phyloP scores from a whole-genome alignment of 805 yeast genomes.

The Kazachstania martiniae region DNA sequence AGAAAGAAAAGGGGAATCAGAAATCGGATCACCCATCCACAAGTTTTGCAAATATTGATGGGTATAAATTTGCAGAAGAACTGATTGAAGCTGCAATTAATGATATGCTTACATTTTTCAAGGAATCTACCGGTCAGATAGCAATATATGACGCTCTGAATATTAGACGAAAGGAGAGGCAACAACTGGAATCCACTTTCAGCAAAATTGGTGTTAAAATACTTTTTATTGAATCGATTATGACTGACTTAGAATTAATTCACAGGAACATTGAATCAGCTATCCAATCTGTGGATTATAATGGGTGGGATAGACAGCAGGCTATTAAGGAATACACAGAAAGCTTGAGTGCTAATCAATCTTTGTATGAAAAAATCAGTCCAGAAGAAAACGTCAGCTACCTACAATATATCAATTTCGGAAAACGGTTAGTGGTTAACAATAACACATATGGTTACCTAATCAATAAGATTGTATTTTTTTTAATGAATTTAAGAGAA shows the following conservation, averaged over 20 bases:
- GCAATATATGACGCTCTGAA: constrained; percentile 95
- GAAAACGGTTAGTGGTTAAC: constrained; percentile 71
- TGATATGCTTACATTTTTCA: constrained; percentile 64
- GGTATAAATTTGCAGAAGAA: constrained; percentile 41
- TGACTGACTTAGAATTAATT: constrained; percentile 61
- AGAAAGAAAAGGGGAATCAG: constrained; percentile 44
- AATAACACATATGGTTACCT: constrained; percentile 80
- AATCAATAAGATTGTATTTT: constrained; percentile 82
- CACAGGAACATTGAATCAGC: constrained; percentile 77
- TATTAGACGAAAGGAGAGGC: constrained; percentile 60
- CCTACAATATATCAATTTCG: constrained; percentile 83
- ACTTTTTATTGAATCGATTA: constrained; percentile 77
- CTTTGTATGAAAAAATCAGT: constrained; percentile 63
- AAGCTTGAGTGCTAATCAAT: constrained; percentile 57
- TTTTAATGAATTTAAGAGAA: constrained; percentile 81
- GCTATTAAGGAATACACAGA: constrained; percentile 72
- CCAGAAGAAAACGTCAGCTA: constrained; percentile 49
- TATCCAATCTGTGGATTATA: constrained; percentile 77
- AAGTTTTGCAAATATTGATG: constrained; percentile 37
- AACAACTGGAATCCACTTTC: constrained; percentile 44
- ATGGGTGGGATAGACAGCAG: constrained; percentile 57
- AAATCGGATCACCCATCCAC: constrained; percentile 65
- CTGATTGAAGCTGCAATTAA: constrained; percentile 52
- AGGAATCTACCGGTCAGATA: constrained; percentile 76
- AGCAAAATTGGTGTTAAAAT: constrained; percentile 55